phyloP scores from a whole-genome alignment of 495 filamentous ascomycete genomes.

The Penicillium turbatum region DNA sequence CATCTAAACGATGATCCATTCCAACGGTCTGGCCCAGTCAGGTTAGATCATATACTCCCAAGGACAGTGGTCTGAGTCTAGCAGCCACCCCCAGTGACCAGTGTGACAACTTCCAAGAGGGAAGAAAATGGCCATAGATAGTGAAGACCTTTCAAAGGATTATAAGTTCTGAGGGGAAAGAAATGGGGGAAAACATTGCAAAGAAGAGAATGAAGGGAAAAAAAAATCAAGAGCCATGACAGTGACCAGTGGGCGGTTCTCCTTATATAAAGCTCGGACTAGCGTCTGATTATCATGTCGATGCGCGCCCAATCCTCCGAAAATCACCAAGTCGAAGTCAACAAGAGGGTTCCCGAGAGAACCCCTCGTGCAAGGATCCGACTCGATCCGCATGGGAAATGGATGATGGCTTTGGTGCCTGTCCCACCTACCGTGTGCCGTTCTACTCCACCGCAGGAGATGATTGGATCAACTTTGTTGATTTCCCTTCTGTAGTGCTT shows the following conservation, averaged over 20 bases:
- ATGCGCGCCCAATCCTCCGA: slow-evolving; percentile 25
- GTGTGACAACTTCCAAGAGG: background rate
- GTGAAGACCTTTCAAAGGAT: background rate
- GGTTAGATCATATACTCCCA: slow-evolving; percentile 28
- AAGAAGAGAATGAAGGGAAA: slow-evolving; percentile 9
- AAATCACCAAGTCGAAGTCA: background rate
- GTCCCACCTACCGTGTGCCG: slow-evolving; percentile 27
- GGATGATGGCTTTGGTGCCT: slow-evolving; percentile 25
- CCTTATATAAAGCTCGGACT: slow-evolving; percentile 36
- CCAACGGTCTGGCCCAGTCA: slow-evolving; percentile 31
- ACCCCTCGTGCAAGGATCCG: slow-evolving; percentile 23
- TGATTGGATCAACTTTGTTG: slow-evolving; percentile 11
- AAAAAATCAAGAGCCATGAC: slow-evolving; percentile 14
- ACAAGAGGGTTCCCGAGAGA: slow-evolving; percentile 12
- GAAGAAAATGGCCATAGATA: background rate
- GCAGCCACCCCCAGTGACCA: background rate
- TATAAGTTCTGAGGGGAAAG: background rate
- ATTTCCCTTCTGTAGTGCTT: slow-evolving; percentile 7
- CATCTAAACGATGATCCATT: slow-evolving; percentile 25
- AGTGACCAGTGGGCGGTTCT: slow-evolving; percentile 28
- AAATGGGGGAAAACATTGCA: slow-evolving; percentile 4
- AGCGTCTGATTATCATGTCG: slow-evolving; percentile 30
- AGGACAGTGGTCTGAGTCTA: background rate
- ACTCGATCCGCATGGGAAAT: slow-evolving; percentile 31
- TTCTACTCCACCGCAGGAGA: slow-evolving; percentile 17